A percentile compares a stretch with the other conserved stretches of the same genome.
phyloP scores from a whole-genome alignment of 805 yeast species.

The Suhomyces xylopsoci region DNA sequence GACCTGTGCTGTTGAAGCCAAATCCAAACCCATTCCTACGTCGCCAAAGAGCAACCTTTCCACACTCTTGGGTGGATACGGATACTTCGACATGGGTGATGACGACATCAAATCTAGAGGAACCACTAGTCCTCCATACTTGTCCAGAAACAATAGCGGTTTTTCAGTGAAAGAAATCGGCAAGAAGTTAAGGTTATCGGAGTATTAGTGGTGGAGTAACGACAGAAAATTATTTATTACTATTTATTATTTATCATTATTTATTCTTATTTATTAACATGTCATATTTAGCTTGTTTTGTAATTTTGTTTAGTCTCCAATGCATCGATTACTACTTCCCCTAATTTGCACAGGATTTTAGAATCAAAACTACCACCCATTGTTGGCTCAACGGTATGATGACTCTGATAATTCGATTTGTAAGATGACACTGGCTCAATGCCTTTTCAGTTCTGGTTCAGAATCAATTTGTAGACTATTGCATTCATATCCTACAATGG shows the following conservation, averaged over 20 bases:
- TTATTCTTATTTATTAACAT: background rate
- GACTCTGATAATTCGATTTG: background rate
- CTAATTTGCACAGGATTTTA: no score
- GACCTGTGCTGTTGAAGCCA: background rate
- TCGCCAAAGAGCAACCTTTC: slow-evolving; percentile 5
- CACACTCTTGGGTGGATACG: slow-evolving; percentile 52
- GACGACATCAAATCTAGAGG: slow-evolving; percentile 54
- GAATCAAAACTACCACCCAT: no score
- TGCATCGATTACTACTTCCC: background rate
- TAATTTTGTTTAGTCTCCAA: background rate
- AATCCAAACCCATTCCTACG: background rate
- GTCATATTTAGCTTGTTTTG: background rate
- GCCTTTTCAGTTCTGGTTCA: background rate
- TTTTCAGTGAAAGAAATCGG: slow-evolving; percentile 56
- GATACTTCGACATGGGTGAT: slow-evolving; percentile 58
- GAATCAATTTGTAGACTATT: no score
- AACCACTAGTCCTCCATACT: slow-evolving; percentile 51
- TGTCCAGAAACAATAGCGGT: slow-evolving; percentile 35
- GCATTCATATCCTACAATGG: no score
- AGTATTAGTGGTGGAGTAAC: slow-evolving; percentile 41
- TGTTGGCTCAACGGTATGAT: no score
- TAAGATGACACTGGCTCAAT: background rate
- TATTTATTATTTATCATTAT: background rate
- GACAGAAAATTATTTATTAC: slow-evolving; percentile 7
- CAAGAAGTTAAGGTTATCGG: slow-evolving; percentile 60